These are phyloP conservation scores for Biscutella laevigata DNA, from an alignment of 441 rosid genomes.

Conservation along the genomic window DNA sequence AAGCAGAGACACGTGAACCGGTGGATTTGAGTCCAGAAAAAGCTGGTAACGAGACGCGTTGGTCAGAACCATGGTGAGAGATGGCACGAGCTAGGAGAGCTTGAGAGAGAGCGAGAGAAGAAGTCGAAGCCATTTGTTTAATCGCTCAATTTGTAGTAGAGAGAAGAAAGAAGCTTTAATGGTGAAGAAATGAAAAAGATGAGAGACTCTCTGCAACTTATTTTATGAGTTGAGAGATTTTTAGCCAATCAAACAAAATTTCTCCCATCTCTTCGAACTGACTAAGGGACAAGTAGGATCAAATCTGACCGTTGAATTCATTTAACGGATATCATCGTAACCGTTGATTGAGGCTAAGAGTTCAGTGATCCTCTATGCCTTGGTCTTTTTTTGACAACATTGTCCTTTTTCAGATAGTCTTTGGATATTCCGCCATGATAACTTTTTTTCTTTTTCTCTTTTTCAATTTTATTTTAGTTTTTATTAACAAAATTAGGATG, in stretches of 20 bases:
- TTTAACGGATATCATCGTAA: conserved; percentile 9
- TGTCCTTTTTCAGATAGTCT: neutral
- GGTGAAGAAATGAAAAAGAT: conserved; percentile 11
- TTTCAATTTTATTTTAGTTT: too few species aligned
- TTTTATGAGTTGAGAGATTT: conserved; percentile 17
- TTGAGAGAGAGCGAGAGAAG: conserved; percentile 71
- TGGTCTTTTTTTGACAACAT: neutral
- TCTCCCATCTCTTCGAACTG: conserved; percentile 20
- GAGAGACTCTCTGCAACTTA: conserved; percentile 19
- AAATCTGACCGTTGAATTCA: conserved; percentile 8
- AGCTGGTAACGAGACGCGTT: conserved; percentile 42
- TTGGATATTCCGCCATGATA: conserved; percentile 25
- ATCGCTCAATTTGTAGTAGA: neutral
- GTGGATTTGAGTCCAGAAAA: conserved; percentile 52
- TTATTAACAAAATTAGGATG: too few species aligned
- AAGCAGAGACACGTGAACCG: conserved; percentile 24
- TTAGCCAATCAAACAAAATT: conserved; percentile 15
- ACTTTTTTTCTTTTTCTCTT: too few species aligned
- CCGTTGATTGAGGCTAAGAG: conserved; percentile 29
- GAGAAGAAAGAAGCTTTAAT: neutral
- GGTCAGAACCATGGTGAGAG: conserved; percentile 40
- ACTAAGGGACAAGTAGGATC: conserved; percentile 18
- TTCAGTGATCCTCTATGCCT: conserved; percentile 28
- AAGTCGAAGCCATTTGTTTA: conserved; percentile 60
- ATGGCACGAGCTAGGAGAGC: conserved; percentile 58